phyloP scores from a whole-genome alignment of 176 grass and related monocot genomes.

The Oryza punctata region DNA sequence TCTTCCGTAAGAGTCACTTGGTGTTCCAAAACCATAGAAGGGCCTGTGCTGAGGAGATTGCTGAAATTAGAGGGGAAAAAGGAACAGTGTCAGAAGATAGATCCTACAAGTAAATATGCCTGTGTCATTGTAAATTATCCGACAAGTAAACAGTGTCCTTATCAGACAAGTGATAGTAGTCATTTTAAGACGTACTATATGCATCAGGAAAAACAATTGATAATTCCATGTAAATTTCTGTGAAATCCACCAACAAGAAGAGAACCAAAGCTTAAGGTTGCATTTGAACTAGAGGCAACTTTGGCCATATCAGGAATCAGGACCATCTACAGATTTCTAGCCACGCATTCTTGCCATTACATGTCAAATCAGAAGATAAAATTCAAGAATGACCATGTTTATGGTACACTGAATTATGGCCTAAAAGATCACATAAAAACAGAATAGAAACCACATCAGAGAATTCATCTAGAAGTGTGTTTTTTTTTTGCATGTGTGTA shows the following conservation, averaged over 20 bases:
- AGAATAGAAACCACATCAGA: not conserved
- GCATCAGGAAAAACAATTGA: not conserved
- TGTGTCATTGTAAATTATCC: not conserved
- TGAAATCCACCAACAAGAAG: not conserved
- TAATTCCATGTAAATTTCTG: conserved; percentile 20
- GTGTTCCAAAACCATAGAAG: conserved; percentile 75
- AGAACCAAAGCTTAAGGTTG: not conserved
- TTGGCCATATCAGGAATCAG: not conserved
- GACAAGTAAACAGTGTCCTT: not conserved
- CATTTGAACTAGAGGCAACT: conserved; percentile 5
- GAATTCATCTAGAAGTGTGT: not conserved
- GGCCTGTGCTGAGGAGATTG: conserved; percentile 62
- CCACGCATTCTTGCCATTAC: not conserved
- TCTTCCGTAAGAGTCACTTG: conserved; percentile 61
- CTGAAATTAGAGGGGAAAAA: conserved; percentile 22
- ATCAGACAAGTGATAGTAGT: not conserved
- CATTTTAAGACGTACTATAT: conserved; percentile 2
- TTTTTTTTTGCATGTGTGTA: not conserved
- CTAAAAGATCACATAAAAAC: not conserved
- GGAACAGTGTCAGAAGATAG: not conserved
- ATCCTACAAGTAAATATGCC: conserved; percentile 9
- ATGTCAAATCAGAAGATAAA: not conserved
- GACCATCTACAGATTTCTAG: not conserved
- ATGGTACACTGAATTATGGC: not conserved
- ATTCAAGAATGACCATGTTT: not conserved